phyloP scores from a whole-genome alignment of 1,139 yeast genomes.

The Dujonia santamariae region DNA sequence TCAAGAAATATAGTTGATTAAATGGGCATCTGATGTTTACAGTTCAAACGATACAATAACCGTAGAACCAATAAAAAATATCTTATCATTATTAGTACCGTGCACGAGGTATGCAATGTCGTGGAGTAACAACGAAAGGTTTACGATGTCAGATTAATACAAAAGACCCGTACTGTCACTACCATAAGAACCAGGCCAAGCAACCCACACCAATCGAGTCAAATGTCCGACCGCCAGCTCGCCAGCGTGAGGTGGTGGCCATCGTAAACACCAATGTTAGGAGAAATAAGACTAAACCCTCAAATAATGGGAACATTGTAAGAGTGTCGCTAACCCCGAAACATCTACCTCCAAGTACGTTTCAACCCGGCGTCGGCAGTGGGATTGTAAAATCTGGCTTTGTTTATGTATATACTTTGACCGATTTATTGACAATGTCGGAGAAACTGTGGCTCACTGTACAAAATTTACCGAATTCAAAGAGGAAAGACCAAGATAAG shows the following conservation, averaged over 20 bases:
- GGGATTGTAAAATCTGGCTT: constrained; percentile 26
- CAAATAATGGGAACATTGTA: too few species aligned
- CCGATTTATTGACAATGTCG: constrained; percentile 28
- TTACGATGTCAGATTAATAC: constrained; percentile 24
- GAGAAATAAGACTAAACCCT: too few species aligned
- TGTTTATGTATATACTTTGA: constrained; percentile 53
- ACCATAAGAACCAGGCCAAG: constrained; percentile 17
- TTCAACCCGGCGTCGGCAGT: background rate
- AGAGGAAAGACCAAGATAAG: constrained; percentile 18
- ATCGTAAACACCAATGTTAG: background rate
- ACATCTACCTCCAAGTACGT: background rate
- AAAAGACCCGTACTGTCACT: constrained; percentile 23
- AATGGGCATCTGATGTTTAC: too few species aligned
- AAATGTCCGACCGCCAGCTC: background rate
- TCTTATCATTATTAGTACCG: too few species aligned
- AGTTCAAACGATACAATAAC: too few species aligned
- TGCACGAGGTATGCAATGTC: constrained; percentile 31
- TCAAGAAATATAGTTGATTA: too few species aligned
- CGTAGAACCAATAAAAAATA: too few species aligned
- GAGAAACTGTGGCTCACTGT: constrained; percentile 29
- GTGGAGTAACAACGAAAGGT: constrained; percentile 31
- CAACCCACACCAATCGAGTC: too few species aligned
- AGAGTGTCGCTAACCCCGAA: background rate
- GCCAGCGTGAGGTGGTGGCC: background rate
- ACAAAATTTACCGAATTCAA: constrained; percentile 27